A percentile compares a stretch with the other conserved stretches of the same genome.
Conservation (phyloP, 1,284 basidiomycete genomes). For the Mycosarcoma mackinlayi region DNA sequence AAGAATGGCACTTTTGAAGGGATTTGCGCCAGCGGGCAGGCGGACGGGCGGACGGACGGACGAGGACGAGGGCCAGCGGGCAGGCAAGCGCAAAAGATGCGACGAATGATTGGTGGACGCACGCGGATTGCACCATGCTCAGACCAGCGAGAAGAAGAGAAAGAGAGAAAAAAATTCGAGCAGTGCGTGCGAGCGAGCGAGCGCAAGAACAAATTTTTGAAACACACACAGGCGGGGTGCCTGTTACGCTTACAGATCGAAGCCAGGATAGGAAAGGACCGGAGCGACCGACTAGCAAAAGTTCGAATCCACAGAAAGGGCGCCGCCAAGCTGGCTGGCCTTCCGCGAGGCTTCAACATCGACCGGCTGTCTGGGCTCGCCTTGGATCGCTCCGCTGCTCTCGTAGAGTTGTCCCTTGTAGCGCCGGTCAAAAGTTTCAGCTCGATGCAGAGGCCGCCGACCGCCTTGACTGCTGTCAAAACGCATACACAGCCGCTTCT, state of each 20-base stretch:
- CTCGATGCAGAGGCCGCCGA: background rate
- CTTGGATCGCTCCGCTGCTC: background rate
- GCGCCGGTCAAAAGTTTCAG: slow-evolving; percentile 8
- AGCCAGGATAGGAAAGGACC: slow-evolving; percentile 41
- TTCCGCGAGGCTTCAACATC: background rate
- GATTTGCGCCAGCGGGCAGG: slow-evolving; percentile 14
- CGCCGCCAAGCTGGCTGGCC: slow-evolving; percentile 25
- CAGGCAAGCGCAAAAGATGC: slow-evolving; percentile 6
- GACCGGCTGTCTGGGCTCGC: background rate
- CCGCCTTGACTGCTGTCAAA: background rate
- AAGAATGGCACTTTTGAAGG: slow-evolving; percentile 44
- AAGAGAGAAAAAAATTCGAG: slow-evolving; percentile 12
- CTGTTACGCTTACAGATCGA: slow-evolving; percentile 23
- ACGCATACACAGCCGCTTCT: slow-evolving; percentile 1
- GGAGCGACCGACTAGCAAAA: slow-evolving; percentile 34
- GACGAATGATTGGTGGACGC: slow-evolving; percentile 11
- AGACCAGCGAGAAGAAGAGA: background rate
- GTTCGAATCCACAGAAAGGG: slow-evolving; percentile 12
- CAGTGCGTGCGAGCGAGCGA: background rate
- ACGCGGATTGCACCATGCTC: slow-evolving; percentile 13
- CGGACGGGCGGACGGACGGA: slow-evolving; percentile 7
- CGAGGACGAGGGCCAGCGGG: slow-evolving; percentile 10
- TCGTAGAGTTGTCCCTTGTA: slow-evolving; percentile 10
- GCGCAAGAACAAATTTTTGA: slow-evolving; percentile 6
- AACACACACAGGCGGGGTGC: slow-evolving; percentile 25